Conservation (phyloP, 1,139 yeast genomes). For the Yamadazyma spencermartinsiae region DNA sequence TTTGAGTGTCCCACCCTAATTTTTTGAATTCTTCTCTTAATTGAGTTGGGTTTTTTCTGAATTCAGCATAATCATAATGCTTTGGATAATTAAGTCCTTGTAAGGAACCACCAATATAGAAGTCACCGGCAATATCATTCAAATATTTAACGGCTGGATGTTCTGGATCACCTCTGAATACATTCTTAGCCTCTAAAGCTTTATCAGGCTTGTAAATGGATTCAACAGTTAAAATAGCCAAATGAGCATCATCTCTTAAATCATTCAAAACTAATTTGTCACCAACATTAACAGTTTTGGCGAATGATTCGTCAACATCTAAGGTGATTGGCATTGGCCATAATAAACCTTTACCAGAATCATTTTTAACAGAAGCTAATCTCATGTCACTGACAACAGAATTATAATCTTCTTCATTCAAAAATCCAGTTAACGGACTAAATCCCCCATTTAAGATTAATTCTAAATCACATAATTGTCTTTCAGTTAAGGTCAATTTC, state of each 20-base stretch:
- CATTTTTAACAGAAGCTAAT: constrained; percentile 48
- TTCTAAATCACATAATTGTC: constrained; percentile 93
- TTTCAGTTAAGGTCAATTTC: constrained; percentile 65
- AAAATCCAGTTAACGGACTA: constrained; percentile 87
- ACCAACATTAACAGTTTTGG: constrained; percentile 51
- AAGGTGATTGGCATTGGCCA: constrained; percentile 95
- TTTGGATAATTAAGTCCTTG: constrained; percentile 83
- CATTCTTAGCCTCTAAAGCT: constrained; percentile 73
- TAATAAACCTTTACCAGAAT: constrained; percentile 59
- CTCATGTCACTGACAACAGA: constrained; percentile 79
- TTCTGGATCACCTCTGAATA: constrained; percentile 95
- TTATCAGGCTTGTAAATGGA: constrained; percentile 86
- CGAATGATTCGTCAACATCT: constrained; percentile 63
- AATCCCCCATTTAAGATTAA: constrained; percentile 92
- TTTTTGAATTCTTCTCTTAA: constrained; percentile 78
- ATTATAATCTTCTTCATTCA: constrained; percentile 76
- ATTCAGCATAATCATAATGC: constrained; percentile 87
- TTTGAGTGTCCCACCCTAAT: constrained; percentile 72
- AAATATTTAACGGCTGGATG: constrained; percentile 89
- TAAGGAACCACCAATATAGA: constrained; percentile 82
- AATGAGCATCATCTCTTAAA: constrained; percentile 75
- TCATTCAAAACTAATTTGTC: constrained; percentile 75
- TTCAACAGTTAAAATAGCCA: constrained; percentile 78
- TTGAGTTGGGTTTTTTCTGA: constrained; percentile 89
- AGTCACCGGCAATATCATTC: constrained; percentile 72